Evolutionary conservation across 1,139 yeast genomes (phyloP), one percentile per base, ranked within the genome.

Genomic region (Hyphopichia khmerensis): DNA sequence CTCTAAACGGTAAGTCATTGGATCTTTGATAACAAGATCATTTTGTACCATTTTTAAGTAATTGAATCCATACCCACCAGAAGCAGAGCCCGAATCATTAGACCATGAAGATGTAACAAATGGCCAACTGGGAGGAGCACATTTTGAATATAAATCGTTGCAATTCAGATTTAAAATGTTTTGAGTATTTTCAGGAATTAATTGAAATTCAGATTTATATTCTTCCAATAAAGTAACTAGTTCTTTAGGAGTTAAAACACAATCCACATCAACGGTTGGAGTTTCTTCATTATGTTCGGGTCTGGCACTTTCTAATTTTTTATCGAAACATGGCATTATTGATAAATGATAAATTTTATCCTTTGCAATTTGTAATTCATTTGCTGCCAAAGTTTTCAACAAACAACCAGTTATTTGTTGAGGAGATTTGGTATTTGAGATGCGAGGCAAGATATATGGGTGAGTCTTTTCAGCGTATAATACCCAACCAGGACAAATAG

Each of bases 401-500:
- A 91, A 56, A 23, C 82, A 69, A 0, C 98, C 98, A 0, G 97
- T 89, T 42, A 93, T 85, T 59, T 89, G 97, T 64, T 93, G 98
- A 2, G 99, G 95, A 1, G 96, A 87, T 56, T 89, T 88, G 40
- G 87, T 84, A 27, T 75, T 73, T 18, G 85, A 72, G 41, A 85
- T 48, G 47, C 68, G 45, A 0, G 91, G 86, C 21, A 90, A 67
- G 17, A 93, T 70, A 48, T 87, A 83, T 0, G 96, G 95, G 61
- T 93, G 97, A 0, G 97, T 91, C 69, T 93, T 93, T 57, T 93
- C 99, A 0, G 93, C 96, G 56, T 93, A 93, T 31, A 95, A 73
- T 0, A 95, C 95, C 91, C 96, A 93, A 0, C 99, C 99, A 0
- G 99, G 99, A 62, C 98, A 93, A 2, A 87, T 75, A 4, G 89